Percentiles rank a stretch among this genome's conserved stretches.
Conservation (phyloP, 768 basidiomycete species). For the Serendipita sp. region DNA sequence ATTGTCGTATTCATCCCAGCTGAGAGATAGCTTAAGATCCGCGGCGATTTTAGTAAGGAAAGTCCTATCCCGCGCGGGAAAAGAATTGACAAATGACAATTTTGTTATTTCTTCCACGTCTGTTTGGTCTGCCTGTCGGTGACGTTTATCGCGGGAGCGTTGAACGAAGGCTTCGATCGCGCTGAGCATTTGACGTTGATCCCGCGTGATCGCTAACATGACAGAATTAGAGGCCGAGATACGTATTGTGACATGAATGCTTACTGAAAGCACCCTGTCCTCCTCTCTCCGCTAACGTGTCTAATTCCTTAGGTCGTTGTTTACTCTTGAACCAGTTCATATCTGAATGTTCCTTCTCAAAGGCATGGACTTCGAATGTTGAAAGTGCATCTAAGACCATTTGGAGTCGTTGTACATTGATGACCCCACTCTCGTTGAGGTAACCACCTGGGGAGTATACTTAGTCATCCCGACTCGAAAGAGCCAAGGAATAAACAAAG, state of each 20-base stretch:
- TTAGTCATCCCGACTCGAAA: not conserved
- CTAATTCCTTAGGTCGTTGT: constrained; percentile 46
- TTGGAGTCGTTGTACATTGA: constrained; percentile 68
- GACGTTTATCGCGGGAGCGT: constrained; percentile 8
- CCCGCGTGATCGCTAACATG: constrained; percentile 44
- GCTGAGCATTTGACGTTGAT: constrained; percentile 67
- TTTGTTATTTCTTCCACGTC: constrained; percentile 21
- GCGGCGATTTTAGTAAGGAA: constrained; percentile 66
- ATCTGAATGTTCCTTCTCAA: constrained; percentile 84
- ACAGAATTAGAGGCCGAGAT: not conserved
- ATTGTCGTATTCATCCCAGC: constrained; percentile 93
- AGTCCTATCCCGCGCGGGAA: constrained; percentile 62
- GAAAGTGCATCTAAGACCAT: constrained; percentile 79
- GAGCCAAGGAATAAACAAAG: not conserved
- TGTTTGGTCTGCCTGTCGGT: constrained; percentile 9
- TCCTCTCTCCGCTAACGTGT: constrained; percentile 29
- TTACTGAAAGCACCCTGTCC: constrained; percentile 29
- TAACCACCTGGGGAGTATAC: constrained; percentile 55
- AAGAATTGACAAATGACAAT: constrained; percentile 59
- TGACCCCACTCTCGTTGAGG: constrained; percentile 76
- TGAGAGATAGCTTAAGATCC: constrained; percentile 57
- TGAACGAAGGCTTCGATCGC: constrained; percentile 63
- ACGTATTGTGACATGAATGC: not conserved
- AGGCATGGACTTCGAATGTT: constrained; percentile 75
- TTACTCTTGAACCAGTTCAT: constrained; percentile 90